Percentiles rank a stretch among this genome's conserved stretches.
Evolutionary conservation across 345 rosid species (phyloP).

Genomic region (Euclidium syriacum): DNA sequence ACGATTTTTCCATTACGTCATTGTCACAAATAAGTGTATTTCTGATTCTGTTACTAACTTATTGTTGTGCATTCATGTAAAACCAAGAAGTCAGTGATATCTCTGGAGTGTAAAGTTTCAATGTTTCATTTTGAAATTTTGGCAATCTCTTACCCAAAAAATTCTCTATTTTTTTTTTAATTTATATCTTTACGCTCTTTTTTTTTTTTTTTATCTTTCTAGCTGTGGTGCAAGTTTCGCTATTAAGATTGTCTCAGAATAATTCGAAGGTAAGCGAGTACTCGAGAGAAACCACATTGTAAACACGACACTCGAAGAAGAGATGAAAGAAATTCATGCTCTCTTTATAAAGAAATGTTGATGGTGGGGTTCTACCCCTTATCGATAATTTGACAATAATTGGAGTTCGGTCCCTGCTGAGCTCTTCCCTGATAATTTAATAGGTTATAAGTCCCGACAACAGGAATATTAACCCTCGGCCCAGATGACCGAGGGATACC

Average conservation of each 20-base stretch:
- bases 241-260: constrained; percentile 60
- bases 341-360: constrained; percentile 77
- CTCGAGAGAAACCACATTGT: constrained; percentile 81
- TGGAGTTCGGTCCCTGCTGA: no score
- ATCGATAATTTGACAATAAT: no score
- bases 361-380: no score
- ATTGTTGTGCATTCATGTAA: neutral
- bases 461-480: no score
- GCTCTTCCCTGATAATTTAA: no score
- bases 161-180: neutral
- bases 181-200: neutral
- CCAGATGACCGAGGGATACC: no score
- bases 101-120: constrained; percentile 72
- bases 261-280: constrained; percentile 83
- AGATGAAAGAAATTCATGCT: constrained; percentile 89
- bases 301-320: constrained; percentile 70
- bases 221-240: constrained; percentile 87
- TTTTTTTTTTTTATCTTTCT: no score
- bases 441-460: no score
- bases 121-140: neutral
- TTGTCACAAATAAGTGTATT: no score
- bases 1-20: no score
- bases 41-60: neutral
- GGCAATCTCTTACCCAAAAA: neutral
- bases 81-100: constrained; percentile 77